These are phyloP conservation scores for Ciborinia camelliae DNA, from an alignment of 2,329 filamentous ascomycete genomes.

Conservation along the genomic window DNA sequence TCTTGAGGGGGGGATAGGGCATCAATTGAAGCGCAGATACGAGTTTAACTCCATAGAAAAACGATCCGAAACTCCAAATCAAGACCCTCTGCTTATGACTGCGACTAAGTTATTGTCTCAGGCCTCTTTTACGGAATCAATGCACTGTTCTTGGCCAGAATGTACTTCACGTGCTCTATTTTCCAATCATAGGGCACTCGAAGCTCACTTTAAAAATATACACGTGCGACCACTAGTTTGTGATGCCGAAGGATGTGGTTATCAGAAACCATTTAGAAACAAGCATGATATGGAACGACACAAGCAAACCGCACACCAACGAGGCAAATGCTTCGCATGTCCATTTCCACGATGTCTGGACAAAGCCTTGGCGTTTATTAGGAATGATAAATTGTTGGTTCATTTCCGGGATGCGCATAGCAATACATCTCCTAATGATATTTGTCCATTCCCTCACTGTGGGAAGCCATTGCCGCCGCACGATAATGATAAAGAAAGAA, in stretches of 20 bases:
- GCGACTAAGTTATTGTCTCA: not conserved
- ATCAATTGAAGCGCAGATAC: too few species aligned
- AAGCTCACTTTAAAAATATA: slow-evolving; percentile 5
- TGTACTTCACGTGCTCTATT: slow-evolving; percentile 9
- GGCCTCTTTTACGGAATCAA: not conserved
- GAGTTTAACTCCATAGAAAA: too few species aligned
- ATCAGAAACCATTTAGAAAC: slow-evolving; percentile 16
- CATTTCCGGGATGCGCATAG: slow-evolving; percentile 5
- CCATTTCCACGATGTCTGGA: slow-evolving; percentile 1
- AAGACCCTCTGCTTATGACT: not conserved
- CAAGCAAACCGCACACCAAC: not conserved
- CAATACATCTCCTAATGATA: not conserved
- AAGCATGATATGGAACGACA: slow-evolving; percentile 15
- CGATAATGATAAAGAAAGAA: too few species aligned
- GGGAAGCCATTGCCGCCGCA: too few species aligned
- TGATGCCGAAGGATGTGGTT: not conserved
- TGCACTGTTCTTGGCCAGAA: not conserved
- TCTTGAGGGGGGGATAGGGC: too few species aligned
- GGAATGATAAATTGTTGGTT: slow-evolving; percentile 10
- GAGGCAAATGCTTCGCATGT: too few species aligned
- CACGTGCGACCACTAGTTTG: slow-evolving; percentile 3
- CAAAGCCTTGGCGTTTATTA: not conserved
- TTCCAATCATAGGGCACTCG: not conserved
- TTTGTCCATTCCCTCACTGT: not conserved
- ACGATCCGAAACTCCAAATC: too few species aligned